Evolutionary conservation across 495 filamentous ascomycete genomes (phyloP).

Genomic region (Oleoguttula mirabilis): DNA sequence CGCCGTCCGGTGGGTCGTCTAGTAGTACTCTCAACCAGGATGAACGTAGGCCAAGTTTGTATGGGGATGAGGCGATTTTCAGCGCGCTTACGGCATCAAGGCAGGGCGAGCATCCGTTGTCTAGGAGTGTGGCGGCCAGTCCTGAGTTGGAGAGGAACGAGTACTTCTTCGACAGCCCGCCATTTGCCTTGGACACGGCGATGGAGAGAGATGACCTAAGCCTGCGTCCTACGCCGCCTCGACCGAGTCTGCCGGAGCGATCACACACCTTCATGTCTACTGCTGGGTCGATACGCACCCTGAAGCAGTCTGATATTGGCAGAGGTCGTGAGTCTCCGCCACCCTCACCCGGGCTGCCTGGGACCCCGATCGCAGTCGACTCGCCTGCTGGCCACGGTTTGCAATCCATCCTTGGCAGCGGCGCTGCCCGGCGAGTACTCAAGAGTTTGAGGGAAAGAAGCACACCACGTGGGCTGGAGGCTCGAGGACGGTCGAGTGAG

Average conservation of each 20-base stretch:
- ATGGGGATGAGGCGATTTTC: conserved; percentile 57
- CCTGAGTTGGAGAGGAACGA: conserved; percentile 44
- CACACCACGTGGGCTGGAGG: conserved; percentile 33
- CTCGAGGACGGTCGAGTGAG: conserved; percentile 37
- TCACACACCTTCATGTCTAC: conserved; percentile 49
- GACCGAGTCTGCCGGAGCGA: conserved; percentile 38
- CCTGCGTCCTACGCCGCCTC: conserved; percentile 15
- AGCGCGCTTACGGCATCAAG: conserved; percentile 37
- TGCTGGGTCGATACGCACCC: conserved; percentile 48
- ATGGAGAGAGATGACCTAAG: background rate
- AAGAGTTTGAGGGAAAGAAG: conserved; percentile 34
- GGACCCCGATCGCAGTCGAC: conserved; percentile 39
- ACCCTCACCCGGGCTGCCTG: conserved; percentile 31
- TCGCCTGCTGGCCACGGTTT: conserved; percentile 38
- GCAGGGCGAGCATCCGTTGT: conserved; percentile 63
- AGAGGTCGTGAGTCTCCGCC: conserved; percentile 21
- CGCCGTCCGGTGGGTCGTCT: conserved; percentile 24
- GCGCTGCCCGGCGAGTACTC: conserved; percentile 40
- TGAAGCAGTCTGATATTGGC: conserved; percentile 23
- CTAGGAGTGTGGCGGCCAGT: conserved; percentile 66
- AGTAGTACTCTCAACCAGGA: conserved; percentile 47
- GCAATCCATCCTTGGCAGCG: conserved; percentile 44
- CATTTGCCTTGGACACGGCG: background rate
- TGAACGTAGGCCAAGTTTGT: conserved; percentile 54
- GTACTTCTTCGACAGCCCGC: conserved; percentile 26